phyloP scores from a whole-genome alignment of 2,329 filamentous ascomycete species.

The Periconia sp. region DNA sequence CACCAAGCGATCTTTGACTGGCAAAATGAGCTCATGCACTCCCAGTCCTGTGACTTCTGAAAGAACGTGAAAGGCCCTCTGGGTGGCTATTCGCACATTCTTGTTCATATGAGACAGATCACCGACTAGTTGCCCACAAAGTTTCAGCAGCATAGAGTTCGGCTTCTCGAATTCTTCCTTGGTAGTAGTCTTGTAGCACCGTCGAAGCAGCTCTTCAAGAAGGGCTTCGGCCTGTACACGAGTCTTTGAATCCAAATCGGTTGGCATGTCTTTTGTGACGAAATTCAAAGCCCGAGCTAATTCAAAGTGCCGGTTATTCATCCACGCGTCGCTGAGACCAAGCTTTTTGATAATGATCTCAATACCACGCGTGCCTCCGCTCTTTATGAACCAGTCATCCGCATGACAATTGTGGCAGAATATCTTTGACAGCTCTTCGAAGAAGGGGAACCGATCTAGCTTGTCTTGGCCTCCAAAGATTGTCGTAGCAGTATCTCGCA shows the following conservation, averaged over 20 bases:
- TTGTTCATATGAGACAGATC: conserved; percentile 96
- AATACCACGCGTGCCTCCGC: conserved; percentile 88
- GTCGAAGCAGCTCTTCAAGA: conserved; percentile 74
- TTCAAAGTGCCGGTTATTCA: conserved; percentile 79
- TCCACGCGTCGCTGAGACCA: conserved; percentile 80
- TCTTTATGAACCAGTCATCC: conserved; percentile 98
- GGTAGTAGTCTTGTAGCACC: conserved; percentile 75
- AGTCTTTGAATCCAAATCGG: conserved; percentile 89
- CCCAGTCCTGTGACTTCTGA: conserved; percentile 76
- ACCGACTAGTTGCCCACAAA: conserved; percentile 82
- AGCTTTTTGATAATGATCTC: conserved; percentile 83
- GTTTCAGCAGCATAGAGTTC: conserved; percentile 67
- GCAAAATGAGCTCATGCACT: conserved; percentile 84
- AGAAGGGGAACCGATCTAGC: conserved; percentile 79
- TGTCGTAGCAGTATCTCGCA: conserved; percentile 73
- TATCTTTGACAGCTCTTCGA: conserved; percentile 75
- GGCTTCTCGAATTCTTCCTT: conserved; percentile 76
- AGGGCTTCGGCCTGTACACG: conserved; percentile 80
- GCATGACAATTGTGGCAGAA: conserved; percentile 96
- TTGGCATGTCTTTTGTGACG: conserved; percentile 97
- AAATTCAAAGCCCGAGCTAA: conserved; percentile 92
- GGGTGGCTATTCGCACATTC: conserved; percentile 86
- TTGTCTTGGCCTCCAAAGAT: conserved; percentile 77
- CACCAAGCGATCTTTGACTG: conserved; percentile 87
- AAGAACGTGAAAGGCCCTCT: conserved; percentile 77